A percentile compares a stretch with the other conserved stretches of the same genome.
Evolutionary conservation across 345 rosid genomes (phyloP).

Genomic region (Populus deltoides): DNA sequence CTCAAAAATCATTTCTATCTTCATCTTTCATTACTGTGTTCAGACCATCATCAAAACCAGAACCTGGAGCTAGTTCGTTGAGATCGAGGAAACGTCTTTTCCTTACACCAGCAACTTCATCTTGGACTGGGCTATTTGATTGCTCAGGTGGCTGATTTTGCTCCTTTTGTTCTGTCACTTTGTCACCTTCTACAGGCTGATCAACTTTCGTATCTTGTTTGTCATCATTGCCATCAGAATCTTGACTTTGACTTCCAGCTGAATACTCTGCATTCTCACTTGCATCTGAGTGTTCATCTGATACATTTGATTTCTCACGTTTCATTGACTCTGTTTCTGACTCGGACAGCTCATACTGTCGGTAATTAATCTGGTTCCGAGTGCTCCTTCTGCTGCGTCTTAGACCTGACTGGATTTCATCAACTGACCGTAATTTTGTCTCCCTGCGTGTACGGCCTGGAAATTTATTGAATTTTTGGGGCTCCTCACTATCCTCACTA

Average conservation of each 20-base stretch:
- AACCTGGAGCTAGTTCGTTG: conserved; percentile 88
- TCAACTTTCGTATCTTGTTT: conserved; percentile 47
- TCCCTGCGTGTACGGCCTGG: conserved; percentile 69
- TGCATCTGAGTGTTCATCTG: conserved; percentile 57
- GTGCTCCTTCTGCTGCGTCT: conserved; percentile 95
- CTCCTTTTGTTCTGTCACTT: conserved; percentile 41
- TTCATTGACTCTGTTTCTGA: conserved; percentile 72
- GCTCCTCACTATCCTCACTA: conserved; percentile 82
- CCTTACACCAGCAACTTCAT: conserved; percentile 49
- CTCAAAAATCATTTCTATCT: conserved; percentile 55
- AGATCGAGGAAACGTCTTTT: conserved; percentile 80
- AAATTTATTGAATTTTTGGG: conserved; percentile 64
- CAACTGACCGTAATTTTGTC: conserved; percentile 69
- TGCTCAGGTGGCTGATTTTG: conserved; percentile 42
- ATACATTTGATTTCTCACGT: conserved; percentile 48
- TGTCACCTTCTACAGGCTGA: conserved; percentile 39
- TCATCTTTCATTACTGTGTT: conserved; percentile 68
- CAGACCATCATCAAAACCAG: conserved; percentile 90
- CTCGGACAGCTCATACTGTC: conserved; percentile 76
- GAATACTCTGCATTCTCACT: conserved; percentile 61
- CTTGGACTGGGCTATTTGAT: conserved; percentile 49
- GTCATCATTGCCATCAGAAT: conserved; percentile 51
- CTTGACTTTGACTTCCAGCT: conserved; percentile 62
- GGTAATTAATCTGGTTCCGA: conserved; percentile 66
- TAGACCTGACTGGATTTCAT: conserved; percentile 72